Percentiles rank a stretch among this genome's conserved stretches.
These are phyloP conservation scores for Chernovozyma aurita DNA, from an alignment of 1,139 yeast species.

Conservation along the genomic window DNA sequence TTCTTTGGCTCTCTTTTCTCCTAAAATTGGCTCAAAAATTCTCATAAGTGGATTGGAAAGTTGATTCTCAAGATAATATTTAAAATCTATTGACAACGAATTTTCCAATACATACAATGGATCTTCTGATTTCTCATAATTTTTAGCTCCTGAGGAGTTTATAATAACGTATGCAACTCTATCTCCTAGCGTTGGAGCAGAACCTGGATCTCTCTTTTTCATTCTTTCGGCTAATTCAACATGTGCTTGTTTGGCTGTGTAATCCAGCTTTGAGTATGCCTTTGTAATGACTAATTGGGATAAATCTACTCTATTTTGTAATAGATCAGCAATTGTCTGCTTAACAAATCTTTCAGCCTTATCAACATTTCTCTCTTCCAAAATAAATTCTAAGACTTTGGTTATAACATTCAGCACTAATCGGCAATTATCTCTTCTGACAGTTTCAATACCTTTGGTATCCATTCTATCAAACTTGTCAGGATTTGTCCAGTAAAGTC, in stretches of 20 bases:
- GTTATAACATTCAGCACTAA: conserved; percentile 93
- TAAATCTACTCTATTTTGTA: conserved; percentile 88
- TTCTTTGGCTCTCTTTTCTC: conserved; percentile 77
- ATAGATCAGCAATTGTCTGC: conserved; percentile 80
- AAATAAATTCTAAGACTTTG: conserved; percentile 76
- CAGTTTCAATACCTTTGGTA: conserved; percentile 97
- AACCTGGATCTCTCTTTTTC: conserved; percentile 95
- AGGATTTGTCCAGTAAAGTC: conserved; percentile 91
- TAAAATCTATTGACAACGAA: conserved; percentile 90
- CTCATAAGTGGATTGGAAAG: conserved; percentile 87
- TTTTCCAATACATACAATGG: conserved; percentile 91
- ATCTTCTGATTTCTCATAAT: conserved; percentile 95
- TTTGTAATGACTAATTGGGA: conserved; percentile 93
- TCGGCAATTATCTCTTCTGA: conserved; percentile 94
- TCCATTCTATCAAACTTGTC: conserved; percentile 94
- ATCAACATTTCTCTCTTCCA: conserved; percentile 85
- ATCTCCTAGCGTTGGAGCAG: conserved; percentile 95
- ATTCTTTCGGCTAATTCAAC: conserved; percentile 94
- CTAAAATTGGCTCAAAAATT: conserved; percentile 92
- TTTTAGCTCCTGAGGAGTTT: conserved; percentile 77
- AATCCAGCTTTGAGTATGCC: conserved; percentile 84
- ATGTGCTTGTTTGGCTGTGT: conserved; percentile 95
- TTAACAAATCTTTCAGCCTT: conserved; percentile 85
- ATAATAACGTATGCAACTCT: conserved; percentile 97
- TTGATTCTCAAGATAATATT: conserved; percentile 90